A percentile compares a stretch with the other conserved stretches of the same genome.
These are phyloP conservation scores for Rubia peregrina DNA, from an alignment of 305 asterid species.

Conservation along the genomic window DNA sequence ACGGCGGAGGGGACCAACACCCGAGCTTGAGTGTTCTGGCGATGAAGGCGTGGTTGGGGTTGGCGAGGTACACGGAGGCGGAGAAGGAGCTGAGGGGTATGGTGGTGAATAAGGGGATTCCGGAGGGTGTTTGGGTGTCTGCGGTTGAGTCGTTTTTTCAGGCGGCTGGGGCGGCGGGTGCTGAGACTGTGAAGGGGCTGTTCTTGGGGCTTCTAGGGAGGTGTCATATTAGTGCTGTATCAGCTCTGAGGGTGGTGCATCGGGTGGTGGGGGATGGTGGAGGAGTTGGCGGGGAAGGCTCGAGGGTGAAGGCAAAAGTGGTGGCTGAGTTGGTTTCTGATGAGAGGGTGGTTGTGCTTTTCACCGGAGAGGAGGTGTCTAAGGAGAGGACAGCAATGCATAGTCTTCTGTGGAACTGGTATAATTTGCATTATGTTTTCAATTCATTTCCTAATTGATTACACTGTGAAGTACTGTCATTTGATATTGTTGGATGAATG, in stretches of 20 bases:
- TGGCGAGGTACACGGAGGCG: conserved; percentile 71
- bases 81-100: conserved; percentile 91
- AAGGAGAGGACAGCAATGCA: conserved; percentile 90
- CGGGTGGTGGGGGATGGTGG: conserved; percentile 59
- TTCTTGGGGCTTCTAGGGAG: conserved; percentile 73
- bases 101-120: conserved; percentile 74
- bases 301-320: conserved; percentile 59
- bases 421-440: conserved; percentile 17
- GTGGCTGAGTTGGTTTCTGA: conserved; percentile 78
- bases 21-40: conserved; percentile 91
- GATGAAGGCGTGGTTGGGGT: conserved; percentile 96
- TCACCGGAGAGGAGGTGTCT: conserved; percentile 55
- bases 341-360: conserved; percentile 79
- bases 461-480: background rate
- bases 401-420: conserved; percentile 99
- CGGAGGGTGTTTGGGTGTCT: conserved; percentile 94
- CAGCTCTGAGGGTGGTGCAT: conserved; percentile 72
- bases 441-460: conserved; percentile 9
- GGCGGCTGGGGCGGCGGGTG: conserved; percentile 81
- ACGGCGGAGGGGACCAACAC: conserved; percentile 67
- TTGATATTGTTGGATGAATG: background rate
- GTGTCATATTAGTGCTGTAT: conserved; percentile 77
- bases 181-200: conserved; percentile 72
- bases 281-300: conserved; percentile 49
- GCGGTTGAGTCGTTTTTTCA: conserved; percentile 86